These are phyloP conservation scores for Wickerhamiella cacticola DNA, from an alignment of 805 yeast genomes.

Conservation along the genomic window DNA sequence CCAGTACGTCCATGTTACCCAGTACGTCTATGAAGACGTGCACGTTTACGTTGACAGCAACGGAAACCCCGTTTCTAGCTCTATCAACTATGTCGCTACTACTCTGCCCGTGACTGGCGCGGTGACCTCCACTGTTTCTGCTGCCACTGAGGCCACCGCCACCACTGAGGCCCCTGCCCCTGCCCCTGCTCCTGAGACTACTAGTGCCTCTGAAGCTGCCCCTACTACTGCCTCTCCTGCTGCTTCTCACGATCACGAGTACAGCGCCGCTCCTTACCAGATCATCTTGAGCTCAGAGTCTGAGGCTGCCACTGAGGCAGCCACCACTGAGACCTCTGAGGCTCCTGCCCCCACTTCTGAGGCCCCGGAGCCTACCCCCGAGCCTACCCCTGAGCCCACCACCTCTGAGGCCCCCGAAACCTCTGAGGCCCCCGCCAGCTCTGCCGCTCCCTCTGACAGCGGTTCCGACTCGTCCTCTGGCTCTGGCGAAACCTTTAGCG, in stretches of 20 bases:
- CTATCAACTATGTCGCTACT: constrained; percentile 10
- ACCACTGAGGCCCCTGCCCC: constrained; percentile 8
- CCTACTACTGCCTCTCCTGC: constrained; percentile 7
- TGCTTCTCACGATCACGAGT: constrained; percentile 5
- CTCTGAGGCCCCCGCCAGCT: constrained; percentile 9
- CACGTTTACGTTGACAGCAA: constrained; percentile 21
- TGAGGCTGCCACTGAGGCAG: not conserved
- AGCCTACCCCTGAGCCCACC: constrained; percentile 14
- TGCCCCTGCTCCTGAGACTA: constrained; percentile 4
- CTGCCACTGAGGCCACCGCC: constrained; percentile 3
- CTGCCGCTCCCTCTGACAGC: constrained; percentile 8
- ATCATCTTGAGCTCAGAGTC: constrained; percentile 7
- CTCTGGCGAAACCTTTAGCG: constrained; percentile 23
- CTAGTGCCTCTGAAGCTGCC: constrained; percentile 3
- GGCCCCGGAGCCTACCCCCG: constrained; percentile 10
- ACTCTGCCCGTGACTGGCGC: constrained; percentile 11
- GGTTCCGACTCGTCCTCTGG: constrained; percentile 17
- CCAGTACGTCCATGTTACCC: constrained; percentile 18
- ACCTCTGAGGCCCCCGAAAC: constrained; percentile 5
- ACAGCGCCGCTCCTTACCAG: constrained; percentile 10
- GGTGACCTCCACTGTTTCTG: constrained; percentile 6
- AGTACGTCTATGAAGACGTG: constrained; percentile 19
- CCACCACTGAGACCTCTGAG: constrained; percentile 7
- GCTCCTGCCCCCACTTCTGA: constrained; percentile 8
- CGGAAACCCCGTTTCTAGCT: constrained; percentile 21